Evolutionary conservation across 345 rosid species (phyloP).

Genomic region (Crucihimalaya himalaica): DNA sequence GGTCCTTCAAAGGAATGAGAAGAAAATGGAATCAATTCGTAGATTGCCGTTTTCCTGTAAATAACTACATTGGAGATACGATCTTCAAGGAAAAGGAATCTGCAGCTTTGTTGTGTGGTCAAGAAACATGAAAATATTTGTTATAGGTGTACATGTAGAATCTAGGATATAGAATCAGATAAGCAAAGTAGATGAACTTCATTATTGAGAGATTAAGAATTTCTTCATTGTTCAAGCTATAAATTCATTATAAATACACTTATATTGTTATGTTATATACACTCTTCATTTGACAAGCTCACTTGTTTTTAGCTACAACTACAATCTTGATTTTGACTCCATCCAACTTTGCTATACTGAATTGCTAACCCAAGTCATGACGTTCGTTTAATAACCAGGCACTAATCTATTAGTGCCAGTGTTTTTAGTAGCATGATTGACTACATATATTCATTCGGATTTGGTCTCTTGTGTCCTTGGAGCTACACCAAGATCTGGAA

Average conservation of each 20-base stretch:
- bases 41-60: conserved; percentile 53
- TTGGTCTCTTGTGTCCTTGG: conserved; percentile 26
- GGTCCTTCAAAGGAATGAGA: conserved; percentile 47
- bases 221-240: background rate
- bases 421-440: background rate
- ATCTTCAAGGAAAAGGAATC: conserved; percentile 44
- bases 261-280: conserved; percentile 3
- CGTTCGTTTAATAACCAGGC: background rate
- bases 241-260: too few relatives aligned
- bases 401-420: background rate
- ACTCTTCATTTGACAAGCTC: conserved; percentile 23
- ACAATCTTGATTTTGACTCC: background rate
- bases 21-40: conserved; percentile 62
- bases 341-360: background rate
- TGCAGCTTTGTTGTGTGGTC: conserved; percentile 24
- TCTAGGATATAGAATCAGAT: conserved; percentile 23
- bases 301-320: conserved; percentile 1
- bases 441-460: conserved; percentile 18
- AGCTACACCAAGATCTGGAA: conserved; percentile 43
- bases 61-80: conserved; percentile 53
- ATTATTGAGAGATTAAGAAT: conserved; percentile 9
- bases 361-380: background rate
- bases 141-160: conserved; percentile 34
- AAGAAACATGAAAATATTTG: conserved; percentile 18
- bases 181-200: conserved; percentile 21